Conservation (phyloP, 176 grass and related monocot genomes). For the Poa annua region DNA sequence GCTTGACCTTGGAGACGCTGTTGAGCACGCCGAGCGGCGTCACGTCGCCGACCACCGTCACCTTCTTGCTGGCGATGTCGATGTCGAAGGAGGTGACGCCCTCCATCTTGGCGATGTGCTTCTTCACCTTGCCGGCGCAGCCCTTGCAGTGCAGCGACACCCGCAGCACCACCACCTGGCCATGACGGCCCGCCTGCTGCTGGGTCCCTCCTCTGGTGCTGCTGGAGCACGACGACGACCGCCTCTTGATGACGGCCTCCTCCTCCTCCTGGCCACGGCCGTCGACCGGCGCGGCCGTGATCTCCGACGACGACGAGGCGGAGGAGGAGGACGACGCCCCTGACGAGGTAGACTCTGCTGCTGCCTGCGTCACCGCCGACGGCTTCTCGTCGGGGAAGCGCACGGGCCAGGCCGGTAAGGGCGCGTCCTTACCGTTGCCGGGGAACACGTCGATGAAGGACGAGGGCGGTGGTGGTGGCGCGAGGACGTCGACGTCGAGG, state of each 20-base stretch:
- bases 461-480: neutral
- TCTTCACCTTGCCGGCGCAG: constrained; percentile 83
- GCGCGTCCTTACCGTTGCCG: neutral
- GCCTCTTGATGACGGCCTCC: neutral
- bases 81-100: constrained; percentile 86
- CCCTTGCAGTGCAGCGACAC: constrained; percentile 95
- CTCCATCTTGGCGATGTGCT: constrained; percentile 90
- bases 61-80: constrained; percentile 85
- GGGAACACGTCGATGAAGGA: constrained; percentile 56
- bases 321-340: constrained; percentile 4
- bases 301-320: constrained; percentile 8
- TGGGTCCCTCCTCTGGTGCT: no score
- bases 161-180: constrained; percentile 57
- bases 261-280: neutral
- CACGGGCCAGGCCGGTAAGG: neutral
- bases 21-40: constrained; percentile 85
- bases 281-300: neutral
- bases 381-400: neutral
- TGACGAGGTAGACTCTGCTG: neutral
- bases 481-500: neutral
- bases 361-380: neutral
- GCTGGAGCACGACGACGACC: neutral
- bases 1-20: constrained; percentile 82
- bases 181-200: neutral
- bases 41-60: constrained; percentile 79